Evolutionary conservation across 441 rosid genomes (phyloP), one percentile per base, ranked within the genome.

Genomic region (Erodium moschatum): DNA sequence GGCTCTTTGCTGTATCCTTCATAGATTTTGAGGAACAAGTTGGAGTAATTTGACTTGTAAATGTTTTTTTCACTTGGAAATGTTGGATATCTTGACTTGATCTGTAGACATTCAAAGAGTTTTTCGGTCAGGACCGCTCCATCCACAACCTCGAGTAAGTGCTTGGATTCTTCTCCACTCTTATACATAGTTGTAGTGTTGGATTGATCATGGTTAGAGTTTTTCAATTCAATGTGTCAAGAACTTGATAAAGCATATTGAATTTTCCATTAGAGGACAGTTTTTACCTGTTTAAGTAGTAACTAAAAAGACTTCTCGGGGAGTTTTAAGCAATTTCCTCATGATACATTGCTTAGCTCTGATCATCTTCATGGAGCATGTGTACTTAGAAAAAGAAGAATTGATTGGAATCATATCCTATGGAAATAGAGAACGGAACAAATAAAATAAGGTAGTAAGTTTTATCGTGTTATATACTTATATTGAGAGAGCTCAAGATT

Each of bases 1-100:
- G 97, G 94, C 98, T 71, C 97, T 94, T 71, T 91, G 98, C 70
- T 91, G 97, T 94, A 91, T 94, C 98, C 97, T 58, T 16, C 24
- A 44, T 4, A 46, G 27, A 24, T 12, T 61, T 7, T 54, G 8
- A 6, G 27, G 2, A 58, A 7, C 1, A 58, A 19, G 20, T 19
- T 58, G 27, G 27, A 20, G 63, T 18, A 8, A 20, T 58, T 54
- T 15, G 29, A 19, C 8, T 19, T 58, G 13, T n/a, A n/a, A n/a
- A n/a, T n/a, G 0, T 7, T 58, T 20, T 27, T 24, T 48, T 18
- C 42, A 67, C 20, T 21, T 1, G 64, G 18, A 27, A 54, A 38
- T 16, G 16, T 5, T 20, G 6, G 15, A 6, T 9, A 70, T 13
- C 62, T 78, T 87, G 63, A 87, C 73, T 67, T 56, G 46, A 24